phyloP scores from a whole-genome alignment of 306 rosid species.

The Luffa acutangula region DNA sequence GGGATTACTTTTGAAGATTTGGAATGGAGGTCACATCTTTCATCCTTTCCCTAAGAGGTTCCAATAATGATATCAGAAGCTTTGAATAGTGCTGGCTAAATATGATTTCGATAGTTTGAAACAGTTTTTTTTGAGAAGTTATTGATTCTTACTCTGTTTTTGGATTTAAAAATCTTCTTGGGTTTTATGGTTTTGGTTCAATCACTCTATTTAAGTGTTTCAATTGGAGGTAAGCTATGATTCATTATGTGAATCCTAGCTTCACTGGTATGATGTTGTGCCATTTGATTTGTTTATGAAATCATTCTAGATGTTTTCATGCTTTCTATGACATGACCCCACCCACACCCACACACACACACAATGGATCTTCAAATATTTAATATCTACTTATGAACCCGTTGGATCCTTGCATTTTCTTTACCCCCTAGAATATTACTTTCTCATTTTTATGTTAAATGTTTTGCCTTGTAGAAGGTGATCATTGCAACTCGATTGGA shows the following conservation, averaged over 20 bases:
- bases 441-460: background rate
- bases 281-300: too few relatives aligned
- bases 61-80: background rate
- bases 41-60: background rate
- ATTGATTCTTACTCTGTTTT: background rate
- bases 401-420: background rate
- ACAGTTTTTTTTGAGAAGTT: background rate
- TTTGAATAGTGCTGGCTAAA: background rate
- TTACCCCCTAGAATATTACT: background rate
- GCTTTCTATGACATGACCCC: background rate
- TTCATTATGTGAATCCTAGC: too few relatives aligned
- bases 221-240: background rate
- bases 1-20: background rate
- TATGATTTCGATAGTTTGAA: background rate
- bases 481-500: slow-evolving; percentile 16
- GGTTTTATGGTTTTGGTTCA: background rate
- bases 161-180: background rate
- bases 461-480: slow-evolving; percentile 18
- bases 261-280: too few relatives aligned
- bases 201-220: background rate
- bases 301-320: background rate
- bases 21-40: background rate
- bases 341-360: background rate
- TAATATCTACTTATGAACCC: background rate
- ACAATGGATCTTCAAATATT: background rate